Percentiles rank a stretch among this genome's conserved stretches.
Conservation (phyloP, 257 asterid genomes). For the Solanum verrucosum region DNA sequence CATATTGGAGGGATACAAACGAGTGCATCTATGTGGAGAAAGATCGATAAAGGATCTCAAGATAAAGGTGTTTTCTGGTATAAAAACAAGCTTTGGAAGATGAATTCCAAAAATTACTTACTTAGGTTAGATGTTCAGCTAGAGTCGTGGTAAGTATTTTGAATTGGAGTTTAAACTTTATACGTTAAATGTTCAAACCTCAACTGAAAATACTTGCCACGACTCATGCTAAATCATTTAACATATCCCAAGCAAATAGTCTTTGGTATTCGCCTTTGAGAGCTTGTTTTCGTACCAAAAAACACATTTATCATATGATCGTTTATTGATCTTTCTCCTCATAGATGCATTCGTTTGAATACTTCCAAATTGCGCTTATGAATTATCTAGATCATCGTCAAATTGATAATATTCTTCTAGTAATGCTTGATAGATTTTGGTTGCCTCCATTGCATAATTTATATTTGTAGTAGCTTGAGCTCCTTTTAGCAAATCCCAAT, state of each 20-base stretch:
- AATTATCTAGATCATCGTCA: background rate
- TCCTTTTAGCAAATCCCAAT: background rate
- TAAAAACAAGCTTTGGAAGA: background rate
- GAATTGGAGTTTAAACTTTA: background rate
- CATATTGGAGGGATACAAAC: too few species aligned
- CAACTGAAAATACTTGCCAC: background rate
- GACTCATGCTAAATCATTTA: background rate
- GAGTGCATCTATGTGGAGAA: background rate
- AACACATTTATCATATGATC: background rate
- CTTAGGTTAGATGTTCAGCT: background rate
- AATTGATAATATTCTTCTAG: background rate
- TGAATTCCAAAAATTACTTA: background rate
- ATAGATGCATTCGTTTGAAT: background rate
- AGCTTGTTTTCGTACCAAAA: background rate
- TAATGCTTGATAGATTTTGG: background rate
- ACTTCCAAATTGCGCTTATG: background rate
- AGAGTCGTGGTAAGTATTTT: background rate
- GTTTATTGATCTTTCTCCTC: background rate
- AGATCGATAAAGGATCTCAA: background rate
- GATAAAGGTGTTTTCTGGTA: background rate
- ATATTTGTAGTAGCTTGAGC: background rate
- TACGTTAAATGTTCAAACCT: background rate
- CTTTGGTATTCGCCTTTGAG: background rate
- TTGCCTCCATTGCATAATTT: background rate
- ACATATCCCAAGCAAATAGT: background rate